Evolutionary conservation across 768 basidiomycete genomes (phyloP).

Genomic region (Mycena alexandri): DNA sequence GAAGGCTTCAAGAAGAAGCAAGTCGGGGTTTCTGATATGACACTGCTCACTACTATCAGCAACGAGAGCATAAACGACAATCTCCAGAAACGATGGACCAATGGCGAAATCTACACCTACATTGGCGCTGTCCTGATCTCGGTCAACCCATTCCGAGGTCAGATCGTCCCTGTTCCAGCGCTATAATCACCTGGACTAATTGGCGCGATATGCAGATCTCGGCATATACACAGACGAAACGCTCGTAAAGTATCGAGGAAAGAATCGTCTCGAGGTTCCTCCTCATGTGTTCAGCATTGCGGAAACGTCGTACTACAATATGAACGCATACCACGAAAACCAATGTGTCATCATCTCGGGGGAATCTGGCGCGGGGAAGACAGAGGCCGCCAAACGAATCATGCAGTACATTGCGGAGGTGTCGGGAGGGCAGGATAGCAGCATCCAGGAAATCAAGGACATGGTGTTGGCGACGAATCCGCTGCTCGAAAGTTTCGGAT

Average conservation of each 20-base stretch:
- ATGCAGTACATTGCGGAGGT: conserved; percentile 99
- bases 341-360: conserved; percentile 99
- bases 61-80: conserved; percentile 99
- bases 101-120: conserved; percentile 98
- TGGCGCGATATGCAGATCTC: conserved; percentile 70
- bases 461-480: conserved; percentile 99
- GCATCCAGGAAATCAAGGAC: conserved; percentile 98
- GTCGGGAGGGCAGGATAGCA: conserved; percentile 87
- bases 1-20: conserved; percentile 99
- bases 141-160: conserved; percentile 98
- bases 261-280: conserved; percentile 97
- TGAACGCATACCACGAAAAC: conserved; percentile 99
- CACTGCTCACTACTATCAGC: conserved; percentile 94
- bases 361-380: conserved; percentile 99
- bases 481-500: conserved; percentile 96
- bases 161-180: conserved; percentile 22
- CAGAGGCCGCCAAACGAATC: conserved; percentile 98
- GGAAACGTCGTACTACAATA: conserved; percentile 97
- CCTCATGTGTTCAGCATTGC: conserved; percentile 99
- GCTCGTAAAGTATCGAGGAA: conserved; percentile 88
- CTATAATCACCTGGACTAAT: conserved; percentile 25
- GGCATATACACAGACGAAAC: conserved; percentile 97
- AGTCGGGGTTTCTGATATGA: conserved; percentile 99
- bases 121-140: conserved; percentile 99
- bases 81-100: conserved; percentile 95